phyloP scores from a whole-genome alignment of 257 asterid genomes.

The Solanum okadae region DNA sequence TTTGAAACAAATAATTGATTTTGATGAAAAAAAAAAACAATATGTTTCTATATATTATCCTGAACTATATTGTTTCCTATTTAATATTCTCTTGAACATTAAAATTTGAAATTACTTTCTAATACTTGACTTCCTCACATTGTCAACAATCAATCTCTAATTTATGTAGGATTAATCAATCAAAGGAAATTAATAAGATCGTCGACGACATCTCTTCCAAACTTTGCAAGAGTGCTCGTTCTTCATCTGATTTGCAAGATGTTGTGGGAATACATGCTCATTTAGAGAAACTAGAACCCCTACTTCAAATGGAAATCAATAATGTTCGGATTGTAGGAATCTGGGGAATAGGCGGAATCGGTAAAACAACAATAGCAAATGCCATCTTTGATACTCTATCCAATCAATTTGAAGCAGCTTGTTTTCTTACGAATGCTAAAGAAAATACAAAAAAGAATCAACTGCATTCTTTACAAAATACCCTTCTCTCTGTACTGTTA shows the following conservation, averaged over 20 bases:
- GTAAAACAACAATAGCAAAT: neutral
- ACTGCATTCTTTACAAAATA: too few species aligned
- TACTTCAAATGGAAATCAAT: neutral
- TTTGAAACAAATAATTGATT: too few species aligned
- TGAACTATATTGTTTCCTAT: too few species aligned
- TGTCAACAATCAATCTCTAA: too few species aligned
- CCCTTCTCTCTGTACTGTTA: too few species aligned
- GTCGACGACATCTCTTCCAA: neutral
- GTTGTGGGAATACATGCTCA: neutral
- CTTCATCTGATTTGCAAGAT: neutral
- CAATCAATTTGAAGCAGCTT: too few species aligned
- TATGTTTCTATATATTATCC: too few species aligned
- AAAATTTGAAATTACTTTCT: neutral
- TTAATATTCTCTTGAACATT: neutral
- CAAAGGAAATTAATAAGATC: neutral
- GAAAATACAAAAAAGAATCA: too few species aligned
- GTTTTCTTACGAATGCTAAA: too few species aligned
- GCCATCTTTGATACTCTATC: neutral
- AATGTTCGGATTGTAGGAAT: neutral
- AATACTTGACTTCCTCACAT: neutral
- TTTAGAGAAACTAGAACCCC: neutral
- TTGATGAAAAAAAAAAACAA: too few species aligned
- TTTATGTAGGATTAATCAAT: neutral
- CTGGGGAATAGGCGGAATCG: neutral
- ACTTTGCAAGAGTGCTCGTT: neutral